Evolutionary conservation across 2,329 filamentous ascomycete species (phyloP).

Genomic region (Fusarium ambrosium): DNA sequence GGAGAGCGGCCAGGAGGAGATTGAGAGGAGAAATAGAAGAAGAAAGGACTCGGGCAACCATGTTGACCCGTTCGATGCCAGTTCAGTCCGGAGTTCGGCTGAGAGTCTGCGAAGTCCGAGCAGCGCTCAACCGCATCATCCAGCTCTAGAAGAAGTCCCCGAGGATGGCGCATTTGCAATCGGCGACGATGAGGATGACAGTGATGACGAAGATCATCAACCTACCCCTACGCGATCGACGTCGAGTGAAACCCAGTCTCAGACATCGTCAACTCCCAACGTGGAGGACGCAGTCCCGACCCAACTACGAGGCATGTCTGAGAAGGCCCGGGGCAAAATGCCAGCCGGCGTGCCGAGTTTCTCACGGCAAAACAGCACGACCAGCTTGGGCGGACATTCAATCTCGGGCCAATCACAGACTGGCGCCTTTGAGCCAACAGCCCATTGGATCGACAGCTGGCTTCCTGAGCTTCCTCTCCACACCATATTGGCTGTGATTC

Average conservation of each 20-base stretch:
- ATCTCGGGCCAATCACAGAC: constrained; percentile 67
- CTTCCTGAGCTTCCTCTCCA: constrained; percentile 92
- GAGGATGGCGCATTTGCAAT: constrained; percentile 89
- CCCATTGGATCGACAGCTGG: constrained; percentile 93
- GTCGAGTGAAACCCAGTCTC: constrained; percentile 72
- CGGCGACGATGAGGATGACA: constrained; percentile 82
- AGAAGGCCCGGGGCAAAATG: constrained; percentile 97
- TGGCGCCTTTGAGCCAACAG: constrained; percentile 81
- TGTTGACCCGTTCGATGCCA: constrained; percentile 63
- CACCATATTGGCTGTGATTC: constrained; percentile 83
- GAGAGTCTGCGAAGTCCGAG: constrained; percentile 77
- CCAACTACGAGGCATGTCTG: constrained; percentile 92
- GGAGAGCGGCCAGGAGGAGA: constrained; percentile 91
- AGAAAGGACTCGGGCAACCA: constrained; percentile 73
- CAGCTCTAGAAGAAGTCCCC: constrained; percentile 51
- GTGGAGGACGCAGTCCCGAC: constrained; percentile 84
- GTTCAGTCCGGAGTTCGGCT: constrained; percentile 71
- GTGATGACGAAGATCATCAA: constrained; percentile 63
- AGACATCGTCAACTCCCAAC: constrained; percentile 76
- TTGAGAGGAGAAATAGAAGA: constrained; percentile 81
- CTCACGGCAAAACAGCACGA: constrained; percentile 90
- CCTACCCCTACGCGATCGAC: constrained; percentile 74
- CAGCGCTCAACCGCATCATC: constrained; percentile 41
- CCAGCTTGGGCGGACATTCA: constrained; percentile 79
- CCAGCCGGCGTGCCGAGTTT: constrained; percentile 86